Conservation (phyloP, 2,329 filamentous ascomycete genomes). For the Colletotrichum eremochloae region DNA sequence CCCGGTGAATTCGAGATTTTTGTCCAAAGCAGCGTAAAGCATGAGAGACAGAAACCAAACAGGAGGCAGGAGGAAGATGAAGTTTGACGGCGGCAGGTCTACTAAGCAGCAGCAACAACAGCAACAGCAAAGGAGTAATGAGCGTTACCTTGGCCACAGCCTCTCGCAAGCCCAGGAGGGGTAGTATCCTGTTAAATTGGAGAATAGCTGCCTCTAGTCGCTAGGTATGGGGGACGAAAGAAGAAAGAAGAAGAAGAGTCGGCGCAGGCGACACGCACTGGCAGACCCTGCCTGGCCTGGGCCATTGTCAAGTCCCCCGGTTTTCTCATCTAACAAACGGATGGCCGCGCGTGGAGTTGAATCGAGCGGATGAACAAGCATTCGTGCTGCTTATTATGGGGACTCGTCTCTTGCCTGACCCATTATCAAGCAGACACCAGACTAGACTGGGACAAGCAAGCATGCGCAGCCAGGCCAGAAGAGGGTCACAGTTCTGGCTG, state of each 20-base stretch:
- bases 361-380: slow-evolving; percentile 42
- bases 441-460: slow-evolving; percentile 28
- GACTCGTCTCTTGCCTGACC: slow-evolving; percentile 28
- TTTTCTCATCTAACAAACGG: slow-evolving; percentile 41
- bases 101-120: slow-evolving; percentile 7
- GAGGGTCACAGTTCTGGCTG: slow-evolving; percentile 1
- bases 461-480: slow-evolving; percentile 25
- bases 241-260: slow-evolving; percentile 3
- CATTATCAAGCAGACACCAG: slow-evolving; percentile 36
- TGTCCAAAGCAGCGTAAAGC: not conserved
- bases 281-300: slow-evolving; percentile 33
- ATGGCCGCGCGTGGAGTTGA: slow-evolving; percentile 35
- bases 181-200: slow-evolving; percentile 41
- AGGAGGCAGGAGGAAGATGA: slow-evolving; percentile 30
- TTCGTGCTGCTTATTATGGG: slow-evolving; percentile 38
- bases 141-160: slow-evolving; percentile 30
- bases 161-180: slow-evolving; percentile 32
- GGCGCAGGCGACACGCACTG: slow-evolving; percentile 29
- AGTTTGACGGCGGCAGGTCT: slow-evolving; percentile 1
- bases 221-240: slow-evolving; percentile 9
- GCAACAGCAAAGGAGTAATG: slow-evolving; percentile 2
- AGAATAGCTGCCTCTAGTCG: slow-evolving; percentile 27
- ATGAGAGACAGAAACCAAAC: not conserved
- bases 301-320: slow-evolving; percentile 30
- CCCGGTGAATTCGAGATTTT: slow-evolving; percentile 12